Evolutionary conservation across 768 basidiomycete genomes (phyloP).

Genomic region (Agaricus subrufescens): DNA sequence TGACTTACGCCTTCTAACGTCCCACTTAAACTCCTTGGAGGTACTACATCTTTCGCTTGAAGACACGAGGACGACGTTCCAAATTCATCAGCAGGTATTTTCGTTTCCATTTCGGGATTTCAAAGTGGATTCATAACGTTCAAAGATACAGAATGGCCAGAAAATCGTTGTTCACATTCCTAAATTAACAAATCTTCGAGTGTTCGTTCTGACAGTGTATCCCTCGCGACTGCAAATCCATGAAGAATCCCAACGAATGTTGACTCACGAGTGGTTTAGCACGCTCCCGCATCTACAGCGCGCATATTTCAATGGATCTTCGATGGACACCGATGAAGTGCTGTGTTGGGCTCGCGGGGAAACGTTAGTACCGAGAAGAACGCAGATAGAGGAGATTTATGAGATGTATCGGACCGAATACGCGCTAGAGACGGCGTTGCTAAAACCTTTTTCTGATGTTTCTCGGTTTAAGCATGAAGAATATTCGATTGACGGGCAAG

Average conservation of each 20-base stretch:
- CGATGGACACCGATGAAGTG: neutral
- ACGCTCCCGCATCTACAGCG: neutral
- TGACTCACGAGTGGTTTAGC: neutral
- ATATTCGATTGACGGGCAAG: neutral
- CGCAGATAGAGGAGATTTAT: neutral
- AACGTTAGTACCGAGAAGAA: neutral
- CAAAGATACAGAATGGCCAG: conserved; percentile 2
- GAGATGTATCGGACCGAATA: neutral
- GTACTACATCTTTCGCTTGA: conserved; percentile 5
- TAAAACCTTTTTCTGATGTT: conserved; percentile 2
- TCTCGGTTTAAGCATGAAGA: neutral
- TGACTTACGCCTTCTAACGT: neutral
- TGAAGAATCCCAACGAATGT: neutral
- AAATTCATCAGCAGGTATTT: conserved; percentile 2
- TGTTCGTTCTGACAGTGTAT: neutral
- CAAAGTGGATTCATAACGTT: neutral
- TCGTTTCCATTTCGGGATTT: neutral
- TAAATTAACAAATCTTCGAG: neutral
- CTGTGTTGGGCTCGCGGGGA: neutral
- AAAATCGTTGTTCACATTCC: neutral
- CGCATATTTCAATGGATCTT: neutral
- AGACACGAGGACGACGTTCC: conserved; percentile 3
- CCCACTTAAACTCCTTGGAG: conserved; percentile 3
- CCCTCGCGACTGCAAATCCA: neutral
- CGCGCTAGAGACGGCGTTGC: neutral